Evolutionary conservation across 1,284 basidiomycete genomes (phyloP).

Genomic region (Malassezia globosa): DNA sequence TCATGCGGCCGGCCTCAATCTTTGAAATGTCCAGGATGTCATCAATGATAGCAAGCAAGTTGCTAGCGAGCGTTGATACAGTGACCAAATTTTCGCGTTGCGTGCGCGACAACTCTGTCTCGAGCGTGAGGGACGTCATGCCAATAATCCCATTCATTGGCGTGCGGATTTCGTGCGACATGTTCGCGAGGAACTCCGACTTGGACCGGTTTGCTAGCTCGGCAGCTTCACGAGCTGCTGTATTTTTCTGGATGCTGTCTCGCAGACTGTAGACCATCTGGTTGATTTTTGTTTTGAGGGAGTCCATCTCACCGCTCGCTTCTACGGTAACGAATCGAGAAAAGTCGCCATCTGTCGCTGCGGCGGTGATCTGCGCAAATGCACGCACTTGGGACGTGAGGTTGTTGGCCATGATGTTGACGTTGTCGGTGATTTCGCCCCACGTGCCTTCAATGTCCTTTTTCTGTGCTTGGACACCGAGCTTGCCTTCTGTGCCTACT

Average conservation of each 20-base stretch:
- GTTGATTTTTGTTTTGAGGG: slow-evolving; percentile 96
- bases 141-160: slow-evolving; percentile 72
- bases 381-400: slow-evolving; percentile 97
- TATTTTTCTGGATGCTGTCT: slow-evolving; percentile 97
- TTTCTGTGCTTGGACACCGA: slow-evolving; percentile 93
- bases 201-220: slow-evolving; percentile 85
- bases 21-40: slow-evolving; percentile 47
- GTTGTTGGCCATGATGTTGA: slow-evolving; percentile 55
- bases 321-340: slow-evolving; percentile 98
- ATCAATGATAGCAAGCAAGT: slow-evolving; percentile 79
- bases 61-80: slow-evolving; percentile 86
- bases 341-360: slow-evolving; percentile 97
- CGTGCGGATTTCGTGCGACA: slow-evolving; percentile 47
- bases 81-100: slow-evolving; percentile 90
- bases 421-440: slow-evolving; percentile 89
- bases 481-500: slow-evolving; percentile 88
- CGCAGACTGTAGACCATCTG: slow-evolving; percentile 98
- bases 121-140: slow-evolving; percentile 95
- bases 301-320: slow-evolving; percentile 97
- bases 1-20: slow-evolving; percentile 91
- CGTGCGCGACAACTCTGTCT: slow-evolving; percentile 74
- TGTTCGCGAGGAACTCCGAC: slow-evolving; percentile 64
- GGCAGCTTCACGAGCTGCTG: slow-evolving; percentile 89
- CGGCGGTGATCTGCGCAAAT: slow-evolving; percentile 95
- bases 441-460: slow-evolving; percentile 94